Base-by-base conservation (phyloP, 768 basidiomycete genomes). In the Rhodosporidiobolus sp. region DNA sequence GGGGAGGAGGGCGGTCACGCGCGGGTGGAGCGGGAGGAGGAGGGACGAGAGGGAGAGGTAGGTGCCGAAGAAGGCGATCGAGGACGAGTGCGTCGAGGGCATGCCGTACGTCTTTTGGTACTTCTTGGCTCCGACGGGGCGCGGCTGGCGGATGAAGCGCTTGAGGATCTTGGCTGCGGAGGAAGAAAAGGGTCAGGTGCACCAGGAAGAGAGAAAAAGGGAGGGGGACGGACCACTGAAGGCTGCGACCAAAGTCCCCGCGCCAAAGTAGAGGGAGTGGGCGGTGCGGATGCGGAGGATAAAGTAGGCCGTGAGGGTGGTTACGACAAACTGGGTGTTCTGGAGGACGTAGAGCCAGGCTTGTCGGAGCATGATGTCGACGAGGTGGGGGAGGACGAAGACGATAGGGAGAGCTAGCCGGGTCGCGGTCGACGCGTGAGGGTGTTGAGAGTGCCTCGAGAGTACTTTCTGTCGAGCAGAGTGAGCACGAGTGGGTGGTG, bases 21-120 rank as follows among this genome's bases (percentile, higher is more conserved):
- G 69, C 7, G 78, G 63, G 61, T 77, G 73, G 60, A 78, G 65
- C 1, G 76, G 77, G 69, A 73, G 73, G 60, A 69, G 68, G 72
- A 76, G 71, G 58, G 63, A 69, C 48, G 69, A 74, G 46, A 81
- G 79, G 26, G 79, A 62, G 70, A 83, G 76, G 74, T 83, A 83
- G 67, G 78, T 75, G 49, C 79, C 79, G 75, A 82, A 82, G 76
- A 82, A 84, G 28, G 81, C 76, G 54, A 84, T 81, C 14, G 81
- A 79, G 22, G 82, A 82, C 8, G 81, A 81, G 69, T 84, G 83
- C 0, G 83, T 83, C 10, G 82, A 83, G 32, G 83, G 83, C 82
- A 84, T 83, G 11, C 83, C 83, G 79, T 83, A 83, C 16, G 83
- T 82, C 59, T 78, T 80, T 59, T 82, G 79, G 26, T 69, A 69